These are phyloP conservation scores for Nannochloropsis salina DNA, from an alignment of 108 stramenopile genomes.

Conservation along the genomic window DNA sequence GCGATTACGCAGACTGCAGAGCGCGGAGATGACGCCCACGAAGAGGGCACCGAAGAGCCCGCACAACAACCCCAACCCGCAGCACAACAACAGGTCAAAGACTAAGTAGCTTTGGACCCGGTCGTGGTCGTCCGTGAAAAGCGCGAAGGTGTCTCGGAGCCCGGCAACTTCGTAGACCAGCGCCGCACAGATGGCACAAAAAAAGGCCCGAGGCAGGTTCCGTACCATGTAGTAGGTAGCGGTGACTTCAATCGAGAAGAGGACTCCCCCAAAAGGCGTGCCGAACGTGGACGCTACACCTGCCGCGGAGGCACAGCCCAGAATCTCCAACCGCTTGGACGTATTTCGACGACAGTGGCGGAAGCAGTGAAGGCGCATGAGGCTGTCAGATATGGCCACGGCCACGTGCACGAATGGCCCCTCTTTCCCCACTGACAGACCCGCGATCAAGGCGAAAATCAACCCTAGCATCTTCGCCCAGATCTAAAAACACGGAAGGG, in stretches of 20 bases:
- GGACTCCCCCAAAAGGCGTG: constrained; percentile 45
- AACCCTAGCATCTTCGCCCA: constrained; percentile 25
- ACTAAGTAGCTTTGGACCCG: constrained; percentile 24
- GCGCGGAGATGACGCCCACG: constrained; percentile 31
- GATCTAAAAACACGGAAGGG: background rate
- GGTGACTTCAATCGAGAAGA: constrained; percentile 50
- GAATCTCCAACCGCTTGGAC: constrained; percentile 41
- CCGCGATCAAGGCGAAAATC: constrained; percentile 39
- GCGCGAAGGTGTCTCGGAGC: constrained; percentile 22
- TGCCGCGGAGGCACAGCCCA: constrained; percentile 52
- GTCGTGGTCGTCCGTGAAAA: constrained; percentile 26
- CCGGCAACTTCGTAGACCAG: constrained; percentile 34
- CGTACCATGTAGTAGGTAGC: constrained; percentile 44
- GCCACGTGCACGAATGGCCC: constrained; percentile 51
- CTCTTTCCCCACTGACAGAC: constrained; percentile 50
- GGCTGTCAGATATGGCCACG: constrained; percentile 39
- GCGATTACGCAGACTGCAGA: constrained; percentile 27
- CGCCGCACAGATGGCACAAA: constrained; percentile 42
- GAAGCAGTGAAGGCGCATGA: constrained; percentile 40
- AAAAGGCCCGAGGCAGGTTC: constrained; percentile 40
- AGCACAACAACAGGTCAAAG: constrained; percentile 41
- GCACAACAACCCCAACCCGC: constrained; percentile 43
- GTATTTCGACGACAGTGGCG: constrained; percentile 38
- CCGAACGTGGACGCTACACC: constrained; percentile 52
- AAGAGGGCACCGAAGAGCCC: constrained; percentile 50